Evolutionary conservation across 495 filamentous ascomycete genomes (phyloP).

Genomic region (Penicillium waksmanii): DNA sequence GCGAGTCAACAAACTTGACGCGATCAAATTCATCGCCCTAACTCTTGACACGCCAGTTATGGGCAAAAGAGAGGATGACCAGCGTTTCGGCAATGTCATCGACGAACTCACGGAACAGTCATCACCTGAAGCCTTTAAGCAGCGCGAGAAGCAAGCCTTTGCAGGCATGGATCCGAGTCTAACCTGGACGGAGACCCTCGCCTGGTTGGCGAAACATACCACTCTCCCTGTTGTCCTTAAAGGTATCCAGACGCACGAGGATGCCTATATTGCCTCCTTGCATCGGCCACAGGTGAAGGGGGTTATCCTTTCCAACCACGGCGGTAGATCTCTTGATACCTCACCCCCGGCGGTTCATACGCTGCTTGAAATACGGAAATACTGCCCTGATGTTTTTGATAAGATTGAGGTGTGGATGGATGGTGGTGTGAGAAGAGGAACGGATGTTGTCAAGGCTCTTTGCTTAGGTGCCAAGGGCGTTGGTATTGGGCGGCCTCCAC

Average conservation of each 20-base stretch:
- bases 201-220: constrained; percentile 78
- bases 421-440: constrained; percentile 85
- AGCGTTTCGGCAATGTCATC: constrained; percentile 56
- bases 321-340: constrained; percentile 84
- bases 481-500: constrained; percentile 78
- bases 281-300: constrained; percentile 74
- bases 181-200: constrained; percentile 79
- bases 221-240: constrained; percentile 85
- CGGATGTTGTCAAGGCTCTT: constrained; percentile 89
- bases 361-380: constrained; percentile 84
- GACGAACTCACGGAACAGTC: constrained; percentile 4
- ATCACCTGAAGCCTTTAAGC: constrained; percentile 35
- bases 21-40: constrained; percentile 81
- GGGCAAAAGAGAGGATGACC: constrained; percentile 90
- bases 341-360: constrained; percentile 89
- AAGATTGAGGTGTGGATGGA: constrained; percentile 86
- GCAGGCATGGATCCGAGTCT: constrained; percentile 77
- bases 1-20: constrained; percentile 69
- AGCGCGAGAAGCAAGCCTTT: constrained; percentile 60
- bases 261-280: constrained; percentile 77
- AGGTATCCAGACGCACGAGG: constrained; percentile 92
- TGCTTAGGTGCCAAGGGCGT: constrained; percentile 86
- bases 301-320: constrained; percentile 92
- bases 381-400: constrained; percentile 85
- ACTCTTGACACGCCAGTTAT: constrained; percentile 91